Evolutionary conservation across 371 early-diverging fungal species (phyloP).

Genomic region (Entomophthora muscae): DNA sequence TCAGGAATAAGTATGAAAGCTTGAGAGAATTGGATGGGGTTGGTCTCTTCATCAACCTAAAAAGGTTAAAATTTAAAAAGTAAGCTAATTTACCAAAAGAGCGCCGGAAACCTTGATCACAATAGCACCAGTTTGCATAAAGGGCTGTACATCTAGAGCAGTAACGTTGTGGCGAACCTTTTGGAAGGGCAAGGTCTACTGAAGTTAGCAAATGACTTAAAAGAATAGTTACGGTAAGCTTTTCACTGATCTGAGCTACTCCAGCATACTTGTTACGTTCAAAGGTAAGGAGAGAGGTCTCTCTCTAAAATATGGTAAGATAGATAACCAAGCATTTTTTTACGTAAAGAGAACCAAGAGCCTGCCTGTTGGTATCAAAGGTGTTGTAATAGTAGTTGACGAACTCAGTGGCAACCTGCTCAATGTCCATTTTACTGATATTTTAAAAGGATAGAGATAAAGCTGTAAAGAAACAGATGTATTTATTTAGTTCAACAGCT

Average conservation of each 20-base stretch:
- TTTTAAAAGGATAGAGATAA: neutral
- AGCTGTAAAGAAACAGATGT: no score
- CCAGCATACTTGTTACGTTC: slow-evolving; percentile 53
- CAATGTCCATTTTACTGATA: neutral
- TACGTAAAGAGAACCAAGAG: slow-evolving; percentile 65
- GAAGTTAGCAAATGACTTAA: slow-evolving; percentile 2
- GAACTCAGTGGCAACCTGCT: slow-evolving; percentile 44
- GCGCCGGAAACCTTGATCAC: slow-evolving; percentile 74
- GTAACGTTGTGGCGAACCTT: slow-evolving; percentile 42
- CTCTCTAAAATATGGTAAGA: slow-evolving; percentile 39
- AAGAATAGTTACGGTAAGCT: slow-evolving; percentile 49
- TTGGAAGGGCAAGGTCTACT: slow-evolving; percentile 57
- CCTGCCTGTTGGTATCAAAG: slow-evolving; percentile 48
- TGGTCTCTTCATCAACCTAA: slow-evolving; percentile 56
- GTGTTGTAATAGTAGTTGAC: slow-evolving; percentile 65
- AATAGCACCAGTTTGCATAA: slow-evolving; percentile 24
- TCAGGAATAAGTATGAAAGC: slow-evolving; percentile 62
- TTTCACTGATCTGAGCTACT: slow-evolving; percentile 38
- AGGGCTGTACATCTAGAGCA: slow-evolving; percentile 67
- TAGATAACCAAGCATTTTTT: neutral
- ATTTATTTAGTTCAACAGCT: no score
- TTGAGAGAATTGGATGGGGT: slow-evolving; percentile 66
- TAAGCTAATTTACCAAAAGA: slow-evolving; percentile 35
- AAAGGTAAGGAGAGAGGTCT: slow-evolving; percentile 67
- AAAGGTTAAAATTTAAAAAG: neutral